Conservation (phyloP, 345 rosid genomes). For the Gossypium sturtianum region DNA sequence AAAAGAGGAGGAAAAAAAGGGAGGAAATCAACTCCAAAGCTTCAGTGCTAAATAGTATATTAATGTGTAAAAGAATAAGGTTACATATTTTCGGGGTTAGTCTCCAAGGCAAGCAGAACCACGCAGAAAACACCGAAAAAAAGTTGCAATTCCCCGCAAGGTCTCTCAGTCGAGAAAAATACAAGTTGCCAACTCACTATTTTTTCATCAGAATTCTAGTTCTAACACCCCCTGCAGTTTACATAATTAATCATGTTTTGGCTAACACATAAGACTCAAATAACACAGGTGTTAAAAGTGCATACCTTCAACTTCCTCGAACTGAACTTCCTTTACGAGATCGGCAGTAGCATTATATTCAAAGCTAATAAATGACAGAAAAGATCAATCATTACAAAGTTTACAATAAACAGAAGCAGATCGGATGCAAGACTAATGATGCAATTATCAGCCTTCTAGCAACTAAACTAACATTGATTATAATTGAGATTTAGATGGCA, state of each 20-base stretch:
- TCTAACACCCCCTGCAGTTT: constrained; percentile 66
- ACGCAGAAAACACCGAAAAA: constrained; percentile 5
- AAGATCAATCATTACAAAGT: not conserved
- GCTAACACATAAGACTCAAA: constrained; percentile 15
- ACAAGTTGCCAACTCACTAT: constrained; percentile 6
- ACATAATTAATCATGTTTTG: not conserved
- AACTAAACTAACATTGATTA: not conserved
- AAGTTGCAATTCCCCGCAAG: constrained; percentile 12
- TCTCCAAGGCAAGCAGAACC: not conserved
- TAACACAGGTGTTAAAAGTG: not conserved
- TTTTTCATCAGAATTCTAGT: constrained; percentile 58
- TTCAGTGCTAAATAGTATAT: not conserved
- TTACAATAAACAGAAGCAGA: not conserved
- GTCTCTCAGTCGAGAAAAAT: not conserved
- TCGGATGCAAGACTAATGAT: not conserved
- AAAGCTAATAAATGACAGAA: constrained; percentile 38
- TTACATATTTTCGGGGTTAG: not conserved
- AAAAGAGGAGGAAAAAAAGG: not conserved
- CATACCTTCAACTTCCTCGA: constrained; percentile 77
- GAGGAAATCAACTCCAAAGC: not conserved
- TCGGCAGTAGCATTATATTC: constrained; percentile 79
- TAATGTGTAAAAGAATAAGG: not conserved
- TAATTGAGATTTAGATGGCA: not conserved
- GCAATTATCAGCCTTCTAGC: not conserved
- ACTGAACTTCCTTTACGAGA: constrained; percentile 69